Percentiles rank a stretch among this genome's conserved stretches.
These are phyloP conservation scores for Penicillium soppii DNA, from an alignment of 495 filamentous ascomycete genomes.

Conservation along the genomic window DNA sequence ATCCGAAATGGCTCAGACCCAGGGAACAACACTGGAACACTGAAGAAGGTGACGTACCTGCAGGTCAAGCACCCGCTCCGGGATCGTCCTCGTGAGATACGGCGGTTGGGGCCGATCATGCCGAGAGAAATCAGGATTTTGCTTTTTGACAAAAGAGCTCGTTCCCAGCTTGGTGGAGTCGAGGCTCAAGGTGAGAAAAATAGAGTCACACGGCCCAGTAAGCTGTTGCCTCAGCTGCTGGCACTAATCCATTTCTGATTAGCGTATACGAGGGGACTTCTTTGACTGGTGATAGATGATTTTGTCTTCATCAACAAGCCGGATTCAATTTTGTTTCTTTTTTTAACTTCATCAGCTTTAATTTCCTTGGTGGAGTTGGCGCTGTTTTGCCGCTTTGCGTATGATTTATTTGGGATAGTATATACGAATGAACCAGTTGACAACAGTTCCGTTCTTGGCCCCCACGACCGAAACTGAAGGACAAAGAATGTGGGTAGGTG, in stretches of 20 bases:
- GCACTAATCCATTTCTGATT: background rate
- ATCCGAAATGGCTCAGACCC: background rate
- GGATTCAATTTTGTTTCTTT: too few relatives aligned
- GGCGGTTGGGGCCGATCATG: conserved; percentile 1
- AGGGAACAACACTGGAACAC: background rate
- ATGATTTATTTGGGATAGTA: too few relatives aligned
- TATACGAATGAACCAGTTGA: too few relatives aligned
- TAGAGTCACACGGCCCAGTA: background rate
- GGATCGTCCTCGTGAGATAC: conserved; percentile 10
- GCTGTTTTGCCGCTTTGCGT: too few relatives aligned
- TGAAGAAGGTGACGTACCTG: conserved; percentile 43
- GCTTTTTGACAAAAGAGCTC: background rate
- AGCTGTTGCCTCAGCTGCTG: background rate
- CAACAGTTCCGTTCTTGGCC: too few relatives aligned
- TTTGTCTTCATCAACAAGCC: too few relatives aligned
- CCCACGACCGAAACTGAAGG: too few relatives aligned
- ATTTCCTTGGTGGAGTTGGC: too few relatives aligned
- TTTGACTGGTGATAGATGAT: background rate
- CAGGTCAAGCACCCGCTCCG: conserved; percentile 55
- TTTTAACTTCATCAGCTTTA: too few relatives aligned
- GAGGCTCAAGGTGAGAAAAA: background rate
- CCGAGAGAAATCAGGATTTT: background rate
- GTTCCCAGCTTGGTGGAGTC: background rate
- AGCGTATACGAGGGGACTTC: background rate
- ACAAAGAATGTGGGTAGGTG: too few relatives aligned